Evolutionary conservation across 2,329 filamentous ascomycete species (phyloP), one percentile per base, ranked within the genome.

Genomic region (Fusarium pininemorale): DNA sequence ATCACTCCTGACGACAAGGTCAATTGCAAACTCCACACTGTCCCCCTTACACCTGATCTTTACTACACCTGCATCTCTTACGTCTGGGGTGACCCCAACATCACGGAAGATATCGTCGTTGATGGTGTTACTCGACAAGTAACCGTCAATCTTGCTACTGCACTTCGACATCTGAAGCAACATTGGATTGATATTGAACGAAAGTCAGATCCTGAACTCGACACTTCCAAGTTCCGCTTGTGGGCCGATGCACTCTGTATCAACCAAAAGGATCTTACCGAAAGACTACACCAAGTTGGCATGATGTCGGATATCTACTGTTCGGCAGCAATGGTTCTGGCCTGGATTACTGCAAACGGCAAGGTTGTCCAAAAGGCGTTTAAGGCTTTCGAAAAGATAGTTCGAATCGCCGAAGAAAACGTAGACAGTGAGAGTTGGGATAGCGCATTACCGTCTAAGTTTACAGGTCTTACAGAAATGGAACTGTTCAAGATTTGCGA

Each of bases 161-260:
- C 51, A 0, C 16, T 69, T 15, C 54, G 16, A 0, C 28, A 63
- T 1, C 0, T 47, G 14, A 44, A 63, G 24, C 7, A 26, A 0
- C 66, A 54, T 0, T 63, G 45, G 51, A 13, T 16, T 12, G 3
- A 26, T 7, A 51, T 68, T 0, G 15, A 57, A 39, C 1, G 15
- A 0, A 18, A 35, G 4, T 9, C 20, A 5, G 24, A 39, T 0
- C 20, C 7, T 1, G 11, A n/a, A 0, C 42, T 38, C 1, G 38
- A 39, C 3, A 8, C n/a, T 0, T 67, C 53, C 3, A 53, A 32
- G 13, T 59, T 67, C 0, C 66, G 45, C 8, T 26, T 66, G 1
- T 68, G 54, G 65, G 47, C 41, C 3, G 62, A 68, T 47, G 54
- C 54, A 0, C 3, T 66, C 0, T 50, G 62, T 2, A 68, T 68